These are phyloP conservation scores for Euphorbia celastroides DNA, from an alignment of 441 rosid genomes.

Conservation along the genomic window DNA sequence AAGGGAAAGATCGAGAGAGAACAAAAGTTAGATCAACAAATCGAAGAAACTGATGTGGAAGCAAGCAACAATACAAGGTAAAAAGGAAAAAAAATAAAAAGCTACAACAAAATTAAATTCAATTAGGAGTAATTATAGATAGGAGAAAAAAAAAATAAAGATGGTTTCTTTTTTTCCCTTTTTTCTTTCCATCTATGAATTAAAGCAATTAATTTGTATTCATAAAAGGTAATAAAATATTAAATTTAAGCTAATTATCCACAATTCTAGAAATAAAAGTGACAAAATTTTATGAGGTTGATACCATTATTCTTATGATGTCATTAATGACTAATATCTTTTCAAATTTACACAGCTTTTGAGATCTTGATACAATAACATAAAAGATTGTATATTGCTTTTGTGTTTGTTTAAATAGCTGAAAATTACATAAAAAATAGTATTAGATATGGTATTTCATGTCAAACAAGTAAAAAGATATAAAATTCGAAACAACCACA, in stretches of 20 bases:
- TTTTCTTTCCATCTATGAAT: conserved; percentile 6
- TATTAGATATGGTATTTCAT: no score
- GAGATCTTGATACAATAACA: no score
- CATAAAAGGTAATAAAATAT: neutral
- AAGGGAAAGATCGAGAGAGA: conserved; percentile 53
- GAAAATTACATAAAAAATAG: no score
- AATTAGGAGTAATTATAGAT: conserved; percentile 18
- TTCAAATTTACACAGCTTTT: no score
- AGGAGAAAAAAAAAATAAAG: conserved; percentile 6
- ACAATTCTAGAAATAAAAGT: conserved; percentile 12
- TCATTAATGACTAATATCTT: neutral
- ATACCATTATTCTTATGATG: conserved; percentile 1
- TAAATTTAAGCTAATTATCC: conserved; percentile 11
- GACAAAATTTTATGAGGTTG: neutral
- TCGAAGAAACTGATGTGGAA: conserved; percentile 45
- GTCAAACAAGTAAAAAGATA: no score
- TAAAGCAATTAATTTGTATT: neutral
- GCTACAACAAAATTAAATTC: conserved; percentile 6
- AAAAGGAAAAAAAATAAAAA: conserved; percentile 19
- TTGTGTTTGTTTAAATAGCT: no score
- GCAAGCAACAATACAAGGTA: conserved; percentile 30
- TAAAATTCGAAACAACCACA: no score
- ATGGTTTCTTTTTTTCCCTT: neutral
- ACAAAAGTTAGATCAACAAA: conserved; percentile 78
- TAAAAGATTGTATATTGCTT: no score